phyloP scores from a whole-genome alignment of 1,284 basidiomycete species.

The Heliocybe sulcata region DNA sequence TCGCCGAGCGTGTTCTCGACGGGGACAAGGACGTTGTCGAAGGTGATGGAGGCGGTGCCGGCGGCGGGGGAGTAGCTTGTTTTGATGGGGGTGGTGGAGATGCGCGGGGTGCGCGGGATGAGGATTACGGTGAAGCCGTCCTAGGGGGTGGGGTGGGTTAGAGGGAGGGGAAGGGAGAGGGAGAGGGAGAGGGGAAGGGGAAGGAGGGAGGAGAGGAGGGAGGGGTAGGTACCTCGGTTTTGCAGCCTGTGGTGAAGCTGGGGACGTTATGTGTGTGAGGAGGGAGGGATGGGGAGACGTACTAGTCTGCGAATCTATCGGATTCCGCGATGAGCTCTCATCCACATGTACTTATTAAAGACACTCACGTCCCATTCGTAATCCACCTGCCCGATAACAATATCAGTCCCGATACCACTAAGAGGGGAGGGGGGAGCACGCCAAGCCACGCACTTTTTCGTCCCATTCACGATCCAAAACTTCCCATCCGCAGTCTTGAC shows the following conservation, averaged over 20 bases:
- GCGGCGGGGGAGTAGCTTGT: conserved; percentile 74
- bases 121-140: conserved; percentile 81
- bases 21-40: conserved; percentile 84
- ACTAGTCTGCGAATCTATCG: conserved; percentile 8
- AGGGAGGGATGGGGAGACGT: neutral
- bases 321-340: neutral
- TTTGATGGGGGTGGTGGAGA: conserved; percentile 83
- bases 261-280: neutral
- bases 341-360: neutral
- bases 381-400: conserved; percentile 40
- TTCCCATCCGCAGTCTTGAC: conserved; percentile 80
- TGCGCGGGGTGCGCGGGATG: conserved; percentile 67
- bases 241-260: conserved; percentile 60
- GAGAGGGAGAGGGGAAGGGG: too few species aligned
- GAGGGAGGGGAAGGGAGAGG: neutral
- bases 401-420: neutral
- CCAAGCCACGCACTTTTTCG: conserved; percentile 44
- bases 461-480: conserved; percentile 81
- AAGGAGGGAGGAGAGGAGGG: neutral
- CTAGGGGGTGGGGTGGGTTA: neutral
- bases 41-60: conserved; percentile 83
- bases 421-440: neutral
- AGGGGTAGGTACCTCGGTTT: conserved; percentile 28
- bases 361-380: conserved; percentile 66
- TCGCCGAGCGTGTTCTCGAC: conserved; percentile 82